Conservation (phyloP, 352 stramenopile genomes). For the Pythium brachiatum region DNA sequence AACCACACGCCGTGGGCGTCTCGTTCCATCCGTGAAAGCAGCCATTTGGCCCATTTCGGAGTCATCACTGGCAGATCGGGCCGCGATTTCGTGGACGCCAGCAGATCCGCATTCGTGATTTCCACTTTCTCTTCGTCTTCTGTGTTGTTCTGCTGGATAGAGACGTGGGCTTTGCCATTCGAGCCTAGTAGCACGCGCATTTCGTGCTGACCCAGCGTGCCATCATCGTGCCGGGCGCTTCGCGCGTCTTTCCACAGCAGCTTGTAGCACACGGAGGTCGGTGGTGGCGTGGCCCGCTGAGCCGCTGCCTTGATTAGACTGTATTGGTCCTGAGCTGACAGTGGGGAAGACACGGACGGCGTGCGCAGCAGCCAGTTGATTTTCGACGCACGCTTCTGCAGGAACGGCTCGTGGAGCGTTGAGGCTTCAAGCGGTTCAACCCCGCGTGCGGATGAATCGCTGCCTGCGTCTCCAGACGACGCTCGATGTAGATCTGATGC, state of each 20-base stretch:
- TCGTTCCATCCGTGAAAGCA: slow-evolving; percentile 21
- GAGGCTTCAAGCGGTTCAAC: background rate
- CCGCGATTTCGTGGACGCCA: slow-evolving; percentile 15
- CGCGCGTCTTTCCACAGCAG: slow-evolving; percentile 40
- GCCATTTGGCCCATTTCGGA: slow-evolving; percentile 23
- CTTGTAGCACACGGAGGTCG: slow-evolving; percentile 36
- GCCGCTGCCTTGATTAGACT: background rate
- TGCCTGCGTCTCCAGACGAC: background rate
- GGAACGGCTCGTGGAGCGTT: slow-evolving; percentile 17
- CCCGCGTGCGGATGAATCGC: background rate
- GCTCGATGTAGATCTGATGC: background rate
- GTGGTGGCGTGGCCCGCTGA: background rate
- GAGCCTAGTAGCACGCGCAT: slow-evolving; percentile 44
- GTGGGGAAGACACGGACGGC: background rate
- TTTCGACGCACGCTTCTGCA: slow-evolving; percentile 15
- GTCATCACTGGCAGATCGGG: slow-evolving; percentile 25
- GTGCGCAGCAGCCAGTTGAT: slow-evolving; percentile 17
- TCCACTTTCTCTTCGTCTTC: background rate
- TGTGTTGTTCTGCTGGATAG: background rate
- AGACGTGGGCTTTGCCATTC: slow-evolving; percentile 29
- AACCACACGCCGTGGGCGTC: slow-evolving; percentile 23
- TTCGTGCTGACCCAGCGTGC: slow-evolving; percentile 6
- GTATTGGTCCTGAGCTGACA: background rate
- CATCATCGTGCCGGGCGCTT: slow-evolving; percentile 6
- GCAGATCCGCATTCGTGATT: slow-evolving; percentile 15